Conservation (phyloP, 768 basidiomycete species). For the Russula sp. region DNA sequence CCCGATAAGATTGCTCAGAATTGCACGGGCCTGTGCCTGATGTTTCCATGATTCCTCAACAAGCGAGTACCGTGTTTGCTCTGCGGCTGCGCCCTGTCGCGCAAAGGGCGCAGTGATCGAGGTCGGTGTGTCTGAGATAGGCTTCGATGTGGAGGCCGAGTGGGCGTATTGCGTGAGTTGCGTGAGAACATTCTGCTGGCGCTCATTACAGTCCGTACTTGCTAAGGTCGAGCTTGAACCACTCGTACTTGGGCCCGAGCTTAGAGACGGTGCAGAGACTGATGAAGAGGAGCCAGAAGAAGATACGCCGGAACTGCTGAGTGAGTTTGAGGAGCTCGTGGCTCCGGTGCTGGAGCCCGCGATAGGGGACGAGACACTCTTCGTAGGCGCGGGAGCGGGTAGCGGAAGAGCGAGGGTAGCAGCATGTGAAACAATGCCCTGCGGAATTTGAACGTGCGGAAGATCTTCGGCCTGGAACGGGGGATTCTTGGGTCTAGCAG, state of each 20-base stretch:
- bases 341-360: conserved; percentile 35
- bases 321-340: conserved; percentile 24
- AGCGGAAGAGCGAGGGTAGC: conserved; percentile 47
- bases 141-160: conserved; percentile 9
- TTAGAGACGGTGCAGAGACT: conserved; percentile 30
- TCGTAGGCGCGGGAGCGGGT: conserved; percentile 41
- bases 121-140: conserved; percentile 11
- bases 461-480: conserved; percentile 26
- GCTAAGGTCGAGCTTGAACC: conserved; percentile 46
- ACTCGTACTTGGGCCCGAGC: conserved; percentile 39
- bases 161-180: conserved; percentile 38
- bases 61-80: conserved; percentile 46
- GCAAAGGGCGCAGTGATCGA: conserved; percentile 39
- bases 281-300: conserved; percentile 43
- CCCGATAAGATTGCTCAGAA: conserved; percentile 76
- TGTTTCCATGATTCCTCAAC: conserved; percentile 81
- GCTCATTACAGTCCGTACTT: conserved; percentile 48
- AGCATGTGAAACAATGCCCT: conserved; percentile 24
- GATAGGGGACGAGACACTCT: conserved; percentile 68
- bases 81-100: conserved; percentile 40
- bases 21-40: conserved; percentile 75
- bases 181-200: conserved; percentile 40
- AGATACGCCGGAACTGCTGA: conserved; percentile 26
- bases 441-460: conserved; percentile 23
- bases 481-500: conserved; percentile 76